phyloP scores from a whole-genome alignment of 192 early-diverging fungal species.

The Coemansia biformis region DNA sequence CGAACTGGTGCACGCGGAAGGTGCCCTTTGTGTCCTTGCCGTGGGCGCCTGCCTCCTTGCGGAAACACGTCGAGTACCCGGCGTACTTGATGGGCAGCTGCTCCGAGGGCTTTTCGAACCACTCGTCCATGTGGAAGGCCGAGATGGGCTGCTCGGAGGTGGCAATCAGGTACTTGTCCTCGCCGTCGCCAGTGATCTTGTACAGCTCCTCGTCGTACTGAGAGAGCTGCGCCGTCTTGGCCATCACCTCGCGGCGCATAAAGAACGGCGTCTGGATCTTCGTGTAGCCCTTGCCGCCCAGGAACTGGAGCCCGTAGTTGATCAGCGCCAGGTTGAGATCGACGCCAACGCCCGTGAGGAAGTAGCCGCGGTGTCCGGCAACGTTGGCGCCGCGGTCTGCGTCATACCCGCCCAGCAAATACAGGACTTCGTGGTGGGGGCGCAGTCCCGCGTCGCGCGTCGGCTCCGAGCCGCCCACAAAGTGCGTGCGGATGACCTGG shows the following conservation, averaged over 20 bases:
- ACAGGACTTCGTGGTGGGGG: conserved; percentile 92
- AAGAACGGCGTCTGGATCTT: conserved; percentile 98
- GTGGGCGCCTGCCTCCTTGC: conserved; percentile 97
- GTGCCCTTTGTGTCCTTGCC: conserved; percentile 98
- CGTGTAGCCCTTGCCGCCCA: conserved; percentile 72
- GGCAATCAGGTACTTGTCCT: conserved; percentile 97
- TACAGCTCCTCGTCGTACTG: conserved; percentile 99
- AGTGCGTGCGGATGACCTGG: conserved; percentile 59
- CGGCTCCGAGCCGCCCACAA: conserved; percentile 53
- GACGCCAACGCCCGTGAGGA: conserved; percentile 90
- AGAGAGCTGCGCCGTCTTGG: conserved; percentile 94
- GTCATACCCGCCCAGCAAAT: conserved; percentile 86
- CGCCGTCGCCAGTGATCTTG: conserved; percentile 76
- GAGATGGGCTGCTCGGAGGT: conserved; percentile 98
- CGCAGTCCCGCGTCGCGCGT: conserved; percentile 57
- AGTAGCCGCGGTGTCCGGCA: conserved; percentile 98
- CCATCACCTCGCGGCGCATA: conserved; percentile 96
- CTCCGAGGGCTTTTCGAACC: conserved; percentile 86
- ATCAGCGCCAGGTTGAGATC: conserved; percentile 95
- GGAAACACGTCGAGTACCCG: conserved; percentile 97
- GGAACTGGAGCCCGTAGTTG: conserved; percentile 92
- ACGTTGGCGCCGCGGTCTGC: conserved; percentile 86
- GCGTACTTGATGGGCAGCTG: conserved; percentile 93
- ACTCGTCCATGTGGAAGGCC: conserved; percentile 92
- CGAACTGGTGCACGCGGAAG: conserved; percentile 99